Base-by-base conservation (phyloP, 164 flowering plant species). In the Echeveria elegans region DNA sequence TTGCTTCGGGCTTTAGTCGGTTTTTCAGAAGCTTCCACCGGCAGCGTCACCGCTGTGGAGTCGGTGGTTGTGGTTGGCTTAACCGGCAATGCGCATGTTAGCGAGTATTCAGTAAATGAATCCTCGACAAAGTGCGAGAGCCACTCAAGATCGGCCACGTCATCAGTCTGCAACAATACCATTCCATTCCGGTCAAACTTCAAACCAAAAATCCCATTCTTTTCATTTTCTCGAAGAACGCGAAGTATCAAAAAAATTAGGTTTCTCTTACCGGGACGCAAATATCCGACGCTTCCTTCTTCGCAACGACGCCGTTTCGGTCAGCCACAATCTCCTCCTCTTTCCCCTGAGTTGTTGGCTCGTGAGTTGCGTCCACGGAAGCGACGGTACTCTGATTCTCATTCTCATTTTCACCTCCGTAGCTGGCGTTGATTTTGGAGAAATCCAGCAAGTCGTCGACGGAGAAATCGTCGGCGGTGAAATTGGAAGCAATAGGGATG, bases 91-190 rank as follows among this genome's bases (percentile, higher is more conserved):
- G 45, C 45, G 43, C 31, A 67, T 3, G 79, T 30, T 1, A 74
- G 64, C 1, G 83, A 74, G 71, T 73, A 74, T 23, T 78, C 82
- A 48, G 82, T 62, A 72, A 75, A 74, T 15, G 86, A 82, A 58
- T 86, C 90, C 63, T 84, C 88, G 26, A 86, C 88, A 48, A 86
- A 82, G 69, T 80, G 84, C 1, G 90, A 86, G 60, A 86, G 40
- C 90, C 90, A 86, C 64, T 84, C 90, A 2, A 86, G 77, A 76
- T 79, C 70, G 66, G 79, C 86, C 73, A 82, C 64, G 65, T 82
- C 86, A 63, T 84, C 88, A 62, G 74, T 78, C 90, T 86, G 73
- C 31, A 52, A 40, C 45, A 40, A 9, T 7, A 5, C 15, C 15
- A 7, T 40, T 66, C 65, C 45, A 69, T 16, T 16, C 14, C 60